A percentile compares a stretch with the other conserved stretches of the same genome.
Evolutionary conservation across 169 alveolate genomes (phyloP).

Genomic region (Plasmodium inui): DNA sequence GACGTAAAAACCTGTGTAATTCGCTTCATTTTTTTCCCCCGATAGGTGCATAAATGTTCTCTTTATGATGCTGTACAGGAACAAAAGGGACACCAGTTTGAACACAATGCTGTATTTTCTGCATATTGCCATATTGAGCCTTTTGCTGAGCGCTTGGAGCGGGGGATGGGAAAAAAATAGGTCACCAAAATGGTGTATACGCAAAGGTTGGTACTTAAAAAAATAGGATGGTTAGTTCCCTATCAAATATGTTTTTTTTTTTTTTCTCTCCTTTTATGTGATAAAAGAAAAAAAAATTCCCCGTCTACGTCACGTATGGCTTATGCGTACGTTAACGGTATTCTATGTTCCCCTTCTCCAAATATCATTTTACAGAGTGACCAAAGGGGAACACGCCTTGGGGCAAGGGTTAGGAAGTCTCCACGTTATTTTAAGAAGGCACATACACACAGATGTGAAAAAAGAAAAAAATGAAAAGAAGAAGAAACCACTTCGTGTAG

Average conservation of each 20-base stretch:
- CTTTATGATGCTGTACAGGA: not conserved
- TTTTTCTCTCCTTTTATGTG: not conserved
- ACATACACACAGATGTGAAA: not conserved
- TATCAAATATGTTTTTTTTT: not conserved
- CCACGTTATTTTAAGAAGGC: not conserved
- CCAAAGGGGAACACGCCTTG: not conserved
- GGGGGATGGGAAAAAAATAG: not conserved
- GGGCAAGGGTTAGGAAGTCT: not conserved
- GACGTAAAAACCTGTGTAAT: not conserved
- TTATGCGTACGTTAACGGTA: not conserved
- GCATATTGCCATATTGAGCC: conserved; percentile 6
- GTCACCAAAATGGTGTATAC: not conserved
- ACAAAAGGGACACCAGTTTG: conserved; percentile 6
- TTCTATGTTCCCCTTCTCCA: not conserved
- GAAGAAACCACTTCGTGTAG: not conserved
- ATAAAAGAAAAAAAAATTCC: not conserved
- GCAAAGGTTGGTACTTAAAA: not conserved
- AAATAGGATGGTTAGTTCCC: not conserved
- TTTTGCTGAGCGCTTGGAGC: not conserved
- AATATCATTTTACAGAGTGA: not conserved
- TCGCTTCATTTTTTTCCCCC: not conserved
- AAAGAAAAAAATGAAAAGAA: not conserved
- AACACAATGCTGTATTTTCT: not conserved
- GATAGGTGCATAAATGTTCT: not conserved
- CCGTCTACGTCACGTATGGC: not conserved